These are phyloP conservation scores for Botrytis tulipae DNA, from an alignment of 2,329 filamentous ascomycete genomes.

Conservation along the genomic window DNA sequence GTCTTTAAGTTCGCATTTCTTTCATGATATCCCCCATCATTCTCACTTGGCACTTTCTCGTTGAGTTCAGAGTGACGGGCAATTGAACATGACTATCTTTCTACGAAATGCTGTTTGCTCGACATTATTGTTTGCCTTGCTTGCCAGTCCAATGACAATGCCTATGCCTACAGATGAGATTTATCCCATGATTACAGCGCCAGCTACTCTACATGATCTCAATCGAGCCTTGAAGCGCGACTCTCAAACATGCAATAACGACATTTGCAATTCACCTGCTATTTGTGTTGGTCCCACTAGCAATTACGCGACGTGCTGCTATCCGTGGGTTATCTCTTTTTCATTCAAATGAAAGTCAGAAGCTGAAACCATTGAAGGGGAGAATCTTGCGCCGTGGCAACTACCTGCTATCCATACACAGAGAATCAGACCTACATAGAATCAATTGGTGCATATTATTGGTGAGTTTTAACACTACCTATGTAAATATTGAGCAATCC, in stretches of 20 bases:
- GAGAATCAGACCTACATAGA: neutral
- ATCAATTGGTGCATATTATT: neutral
- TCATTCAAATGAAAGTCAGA: neutral
- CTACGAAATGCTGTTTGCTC: neutral
- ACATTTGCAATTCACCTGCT: neutral
- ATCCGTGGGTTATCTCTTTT: neutral
- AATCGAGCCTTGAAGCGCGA: neutral
- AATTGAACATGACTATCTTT: neutral
- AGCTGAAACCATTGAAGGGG: neutral
- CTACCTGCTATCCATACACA: neutral
- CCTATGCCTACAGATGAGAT: neutral
- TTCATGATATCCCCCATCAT: neutral
- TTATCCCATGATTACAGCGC: neutral
- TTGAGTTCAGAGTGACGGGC: neutral
- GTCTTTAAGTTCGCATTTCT: neutral
- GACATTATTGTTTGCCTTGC: neutral
- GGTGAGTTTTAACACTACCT: neutral
- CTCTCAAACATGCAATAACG: neutral
- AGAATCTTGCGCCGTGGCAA: neutral
- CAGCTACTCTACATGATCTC: neutral
- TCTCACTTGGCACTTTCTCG: neutral
- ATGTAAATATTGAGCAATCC: neutral
- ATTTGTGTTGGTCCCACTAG: neutral
- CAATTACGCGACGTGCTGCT: neutral
- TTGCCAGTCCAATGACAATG: neutral